These are phyloP conservation scores for Cutaneotrichosporon mucoides DNA, from an alignment of 1,284 basidiomycete species.

Conservation along the genomic window DNA sequence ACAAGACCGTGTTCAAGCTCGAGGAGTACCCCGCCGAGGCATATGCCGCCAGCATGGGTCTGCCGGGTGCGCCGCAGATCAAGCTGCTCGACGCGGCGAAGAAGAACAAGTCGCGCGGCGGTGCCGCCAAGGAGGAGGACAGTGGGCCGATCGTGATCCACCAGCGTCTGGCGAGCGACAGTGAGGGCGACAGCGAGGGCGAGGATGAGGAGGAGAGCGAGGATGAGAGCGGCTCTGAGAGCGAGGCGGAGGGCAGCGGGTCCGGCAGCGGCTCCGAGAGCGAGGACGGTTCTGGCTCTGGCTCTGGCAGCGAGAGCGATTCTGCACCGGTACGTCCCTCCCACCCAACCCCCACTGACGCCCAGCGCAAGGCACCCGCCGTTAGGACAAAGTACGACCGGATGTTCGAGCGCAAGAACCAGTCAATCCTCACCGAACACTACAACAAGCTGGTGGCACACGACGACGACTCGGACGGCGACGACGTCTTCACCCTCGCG, in stretches of 20 bases:
- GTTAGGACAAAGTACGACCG: conserved; percentile 95
- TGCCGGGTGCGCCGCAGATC: conserved; percentile 94
- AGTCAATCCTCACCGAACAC: conserved; percentile 85
- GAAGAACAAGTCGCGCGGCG: conserved; percentile 31
- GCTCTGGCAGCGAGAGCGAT: neutral
- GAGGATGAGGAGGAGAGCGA: conserved; percentile 33
- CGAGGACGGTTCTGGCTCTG: neutral
- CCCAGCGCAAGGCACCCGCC: conserved; percentile 15
- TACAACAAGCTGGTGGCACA: conserved; percentile 84
- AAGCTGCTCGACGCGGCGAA: conserved; percentile 60
- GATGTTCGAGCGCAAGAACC: conserved; percentile 97
- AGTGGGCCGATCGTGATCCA: conserved; percentile 13
- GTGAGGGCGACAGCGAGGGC: conserved; percentile 26
- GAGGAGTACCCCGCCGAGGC: conserved; percentile 73
- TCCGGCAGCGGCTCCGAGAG: neutral
- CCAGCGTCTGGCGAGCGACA: conserved; percentile 21
- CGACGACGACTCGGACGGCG: conserved; percentile 50
- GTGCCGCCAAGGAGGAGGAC: conserved; percentile 20
- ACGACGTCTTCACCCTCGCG: conserved; percentile 89
- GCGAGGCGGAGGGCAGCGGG: conserved; percentile 4
- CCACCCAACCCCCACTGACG: neutral
- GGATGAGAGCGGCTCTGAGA: conserved; percentile 13
- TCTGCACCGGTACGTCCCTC: neutral
- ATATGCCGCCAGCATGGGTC: conserved; percentile 83
- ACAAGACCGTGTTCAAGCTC: conserved; percentile 89